These are phyloP conservation scores for Fusarium aywerte DNA, from an alignment of 2,329 filamentous ascomycete species.

Conservation along the genomic window DNA sequence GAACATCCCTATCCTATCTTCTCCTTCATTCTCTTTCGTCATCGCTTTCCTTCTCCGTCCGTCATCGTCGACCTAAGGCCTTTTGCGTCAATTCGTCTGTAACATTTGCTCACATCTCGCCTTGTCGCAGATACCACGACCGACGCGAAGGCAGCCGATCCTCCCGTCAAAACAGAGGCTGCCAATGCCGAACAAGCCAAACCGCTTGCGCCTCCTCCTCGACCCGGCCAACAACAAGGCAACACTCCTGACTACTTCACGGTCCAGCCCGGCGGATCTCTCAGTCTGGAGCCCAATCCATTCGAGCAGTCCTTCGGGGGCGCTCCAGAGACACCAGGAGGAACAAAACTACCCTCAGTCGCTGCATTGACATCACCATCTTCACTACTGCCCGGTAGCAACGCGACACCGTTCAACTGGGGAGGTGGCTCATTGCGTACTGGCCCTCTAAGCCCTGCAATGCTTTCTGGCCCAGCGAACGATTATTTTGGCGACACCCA, in stretches of 20 bases:
- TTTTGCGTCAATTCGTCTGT: slow-evolving; percentile 26
- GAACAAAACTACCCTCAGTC: slow-evolving; percentile 85
- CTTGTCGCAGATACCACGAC: slow-evolving; percentile 54
- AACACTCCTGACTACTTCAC: slow-evolving; percentile 76
- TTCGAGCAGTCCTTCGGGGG: slow-evolving; percentile 93
- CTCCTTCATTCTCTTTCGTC: slow-evolving; percentile 29
- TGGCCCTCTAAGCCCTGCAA: slow-evolving; percentile 94
- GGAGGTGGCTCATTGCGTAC: slow-evolving; percentile 84
- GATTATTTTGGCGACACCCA: slow-evolving; percentile 90
- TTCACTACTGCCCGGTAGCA: slow-evolving; percentile 78
- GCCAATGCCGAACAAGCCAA: slow-evolving; percentile 69
- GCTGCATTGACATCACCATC: slow-evolving; percentile 92
- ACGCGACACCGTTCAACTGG: slow-evolving; percentile 82
- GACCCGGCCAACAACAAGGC: slow-evolving; percentile 64
- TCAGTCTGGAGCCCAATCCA: slow-evolving; percentile 90
- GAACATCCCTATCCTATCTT: slow-evolving; percentile 22
- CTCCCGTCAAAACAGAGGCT: slow-evolving; percentile 60
- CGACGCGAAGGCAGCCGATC: slow-evolving; percentile 59
- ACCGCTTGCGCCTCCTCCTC: slow-evolving; percentile 77
- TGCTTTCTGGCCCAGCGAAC: slow-evolving; percentile 86
- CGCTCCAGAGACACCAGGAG: slow-evolving; percentile 82
- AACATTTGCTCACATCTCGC: slow-evolving; percentile 40
- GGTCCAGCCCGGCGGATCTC: slow-evolving; percentile 62
- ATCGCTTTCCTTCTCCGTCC: slow-evolving; percentile 33
- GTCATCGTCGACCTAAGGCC: slow-evolving; percentile 26